Evolutionary conservation across 306 rosid genomes (phyloP), one percentile per base, ranked within the genome.

Genomic region (Cucurbita moschata): DNA sequence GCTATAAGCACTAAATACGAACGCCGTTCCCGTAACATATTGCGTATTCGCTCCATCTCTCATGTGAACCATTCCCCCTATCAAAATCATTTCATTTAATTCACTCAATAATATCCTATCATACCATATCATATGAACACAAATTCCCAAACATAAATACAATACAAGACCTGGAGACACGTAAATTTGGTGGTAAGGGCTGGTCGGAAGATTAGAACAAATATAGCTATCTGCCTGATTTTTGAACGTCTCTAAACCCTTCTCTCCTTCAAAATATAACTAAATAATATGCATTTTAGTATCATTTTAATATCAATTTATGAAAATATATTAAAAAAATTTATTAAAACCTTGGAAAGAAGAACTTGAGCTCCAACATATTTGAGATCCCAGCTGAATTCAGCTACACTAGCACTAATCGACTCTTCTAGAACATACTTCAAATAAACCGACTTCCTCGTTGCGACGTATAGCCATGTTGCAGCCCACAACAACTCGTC

Each of bases 401-500:
- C 98, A 6, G 85, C 53, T 4, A 94, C 98, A 37, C 8, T 18
- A 3, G 88, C 97, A 75, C 87, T 86, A 10, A 89, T 87, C 63
- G 87, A 5, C 42, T 94, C 95, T 72, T 90, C 95, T 72, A 73
- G 21, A 35, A 94, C 53, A 57, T 77, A 94, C 73, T 83, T 72
- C 60, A 90, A 10, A 52, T 89, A 91, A 54, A 71, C 1, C 0
- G 86, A 11, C 65, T 63, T 87, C 76, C 8, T 77, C 1, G 97
- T 87, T 30, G 97, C 96, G 9, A 55, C 8, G 79, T 84, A 91
- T 71, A 94, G 68, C 98, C 98, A 94, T 23, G 97, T 63, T 58
- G 97, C 90, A 68, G 97, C 98, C 98, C 98, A 94, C 83, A 94
- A 74, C 54, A 94, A 16, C 81, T 94, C 98, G 19, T 94, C 98